Evolutionary conservation across 2,329 filamentous ascomycete genomes (phyloP).

Genomic region (Elsinoe necatrix): DNA sequence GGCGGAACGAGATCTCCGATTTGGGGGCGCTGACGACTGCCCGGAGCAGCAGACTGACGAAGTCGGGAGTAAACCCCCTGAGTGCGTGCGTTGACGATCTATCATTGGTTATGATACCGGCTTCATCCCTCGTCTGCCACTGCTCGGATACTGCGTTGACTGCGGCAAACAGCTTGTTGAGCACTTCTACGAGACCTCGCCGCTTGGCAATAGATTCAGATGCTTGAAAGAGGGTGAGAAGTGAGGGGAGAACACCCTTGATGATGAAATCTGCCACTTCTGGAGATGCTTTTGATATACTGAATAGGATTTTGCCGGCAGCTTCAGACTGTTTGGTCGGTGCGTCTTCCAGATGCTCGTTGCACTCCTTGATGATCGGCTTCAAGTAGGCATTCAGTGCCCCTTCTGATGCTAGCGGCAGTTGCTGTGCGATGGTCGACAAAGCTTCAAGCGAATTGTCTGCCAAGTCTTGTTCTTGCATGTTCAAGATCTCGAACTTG

Average conservation of each 20-base stretch:
- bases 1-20: conserved; percentile 43
- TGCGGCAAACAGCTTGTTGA: conserved; percentile 51
- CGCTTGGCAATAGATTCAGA: conserved; percentile 55
- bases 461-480: conserved; percentile 57
- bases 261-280: conserved; percentile 48
- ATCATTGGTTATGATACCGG: conserved; percentile 17
- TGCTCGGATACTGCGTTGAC: conserved; percentile 49
- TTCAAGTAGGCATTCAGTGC: conserved; percentile 47
- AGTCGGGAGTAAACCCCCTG: conserved; percentile 33
- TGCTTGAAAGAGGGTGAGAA: conserved; percentile 53
- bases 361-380: conserved; percentile 57
- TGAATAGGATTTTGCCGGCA: conserved; percentile 52
- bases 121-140: conserved; percentile 36
- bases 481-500: conserved; percentile 61
- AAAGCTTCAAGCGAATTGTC: conserved; percentile 50
- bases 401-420: conserved; percentile 44
- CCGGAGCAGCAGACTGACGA: conserved; percentile 35
- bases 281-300: conserved; percentile 47
- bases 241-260: conserved; percentile 47
- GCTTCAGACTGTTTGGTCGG: conserved; percentile 61
- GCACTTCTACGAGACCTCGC: conserved; percentile 53
- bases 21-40: conserved; percentile 38
- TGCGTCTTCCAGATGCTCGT: conserved; percentile 59
- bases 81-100: conserved; percentile 32
- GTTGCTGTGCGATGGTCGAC: conserved; percentile 45